These are phyloP conservation scores for Penicillium arizonense DNA, from an alignment of 495 filamentous ascomycete genomes.

Conservation along the genomic window DNA sequence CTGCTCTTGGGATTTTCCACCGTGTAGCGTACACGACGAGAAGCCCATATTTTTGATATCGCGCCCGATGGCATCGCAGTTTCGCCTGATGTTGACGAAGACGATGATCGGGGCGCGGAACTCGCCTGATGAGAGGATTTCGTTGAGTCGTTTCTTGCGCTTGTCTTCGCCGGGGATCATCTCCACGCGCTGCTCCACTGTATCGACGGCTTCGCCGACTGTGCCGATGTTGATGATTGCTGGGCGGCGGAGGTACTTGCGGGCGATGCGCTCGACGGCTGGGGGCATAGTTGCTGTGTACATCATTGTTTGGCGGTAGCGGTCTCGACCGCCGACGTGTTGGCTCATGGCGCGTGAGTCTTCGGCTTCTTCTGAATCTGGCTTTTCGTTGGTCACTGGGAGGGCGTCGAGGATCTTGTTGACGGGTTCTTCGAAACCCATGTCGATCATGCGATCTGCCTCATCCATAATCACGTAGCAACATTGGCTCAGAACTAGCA, in stretches of 20 bases:
- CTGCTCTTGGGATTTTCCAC: conserved; percentile 95
- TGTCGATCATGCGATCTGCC: conserved; percentile 98
- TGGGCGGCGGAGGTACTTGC: conserved; percentile 91
- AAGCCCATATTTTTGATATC: conserved; percentile 96
- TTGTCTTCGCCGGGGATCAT: conserved; percentile 92
- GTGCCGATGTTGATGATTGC: conserved; percentile 96
- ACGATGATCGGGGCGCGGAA: conserved; percentile 95
- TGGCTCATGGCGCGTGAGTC: conserved; percentile 80
- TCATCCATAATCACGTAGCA: conserved; percentile 99
- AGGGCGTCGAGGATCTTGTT: conserved; percentile 99
- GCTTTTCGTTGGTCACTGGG: conserved; percentile 92
- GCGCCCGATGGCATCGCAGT: conserved; percentile 92
- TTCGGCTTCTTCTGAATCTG: conserved; percentile 92
- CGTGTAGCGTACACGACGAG: conserved; percentile 87
- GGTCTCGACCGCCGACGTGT: conserved; percentile 37
- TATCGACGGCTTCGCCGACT: conserved; percentile 96
- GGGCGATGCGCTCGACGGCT: conserved; percentile 90
- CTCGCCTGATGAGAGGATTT: conserved; percentile 83
- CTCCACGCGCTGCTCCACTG: conserved; percentile 96
- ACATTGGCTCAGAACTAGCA: conserved; percentile 90
- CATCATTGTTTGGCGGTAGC: conserved; percentile 99
- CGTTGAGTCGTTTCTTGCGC: conserved; percentile 90
- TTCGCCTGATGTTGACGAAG: conserved; percentile 99
- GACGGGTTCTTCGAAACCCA: conserved; percentile 96
- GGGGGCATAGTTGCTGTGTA: conserved; percentile 98